phyloP scores from a whole-genome alignment of 2,329 filamentous ascomycete genomes.

The Venturia nashicola region DNA sequence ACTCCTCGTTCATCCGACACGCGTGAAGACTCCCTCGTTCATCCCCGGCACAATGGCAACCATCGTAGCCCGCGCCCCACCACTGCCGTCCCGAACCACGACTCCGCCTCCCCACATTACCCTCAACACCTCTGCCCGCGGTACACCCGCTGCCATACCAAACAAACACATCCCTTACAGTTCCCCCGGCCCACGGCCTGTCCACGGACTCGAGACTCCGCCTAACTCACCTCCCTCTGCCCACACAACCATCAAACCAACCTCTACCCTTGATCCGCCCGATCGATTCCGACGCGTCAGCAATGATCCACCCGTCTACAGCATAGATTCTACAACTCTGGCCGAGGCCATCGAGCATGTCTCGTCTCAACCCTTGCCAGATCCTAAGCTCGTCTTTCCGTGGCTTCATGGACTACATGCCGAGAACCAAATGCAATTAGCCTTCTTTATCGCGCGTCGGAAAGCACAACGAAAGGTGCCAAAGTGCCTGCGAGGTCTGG shows the following conservation, averaged over 20 bases:
- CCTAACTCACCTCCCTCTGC: constrained; percentile 17
- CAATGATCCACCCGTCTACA: constrained; percentile 52
- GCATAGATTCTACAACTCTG: constrained; percentile 57
- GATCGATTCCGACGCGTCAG: constrained; percentile 46
- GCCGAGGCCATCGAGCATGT: constrained; percentile 63
- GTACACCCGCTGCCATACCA: constrained; percentile 51
- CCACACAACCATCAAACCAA: constrained; percentile 27
- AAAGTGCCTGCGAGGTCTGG: constrained; percentile 66
- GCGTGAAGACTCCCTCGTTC: not conserved
- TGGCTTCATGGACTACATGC: constrained; percentile 93
- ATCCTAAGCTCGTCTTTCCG: constrained; percentile 79
- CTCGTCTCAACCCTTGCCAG: constrained; percentile 69
- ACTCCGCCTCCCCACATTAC: constrained; percentile 28
- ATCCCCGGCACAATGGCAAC: constrained; percentile 7
- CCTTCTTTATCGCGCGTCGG: constrained; percentile 74
- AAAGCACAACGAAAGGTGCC: constrained; percentile 59
- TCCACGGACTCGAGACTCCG: constrained; percentile 35
- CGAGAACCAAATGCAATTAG: constrained; percentile 75
- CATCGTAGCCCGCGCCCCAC: constrained; percentile 7
- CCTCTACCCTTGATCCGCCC: constrained; percentile 54
- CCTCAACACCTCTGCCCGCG: constrained; percentile 44
- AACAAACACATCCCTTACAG: constrained; percentile 89
- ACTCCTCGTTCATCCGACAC: too few relatives aligned
- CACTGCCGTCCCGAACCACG: not conserved
- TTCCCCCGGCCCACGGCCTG: constrained; percentile 57